Evolutionary conservation across 257 asterid species (phyloP).

Genomic region (Fraxinus americana): DNA sequence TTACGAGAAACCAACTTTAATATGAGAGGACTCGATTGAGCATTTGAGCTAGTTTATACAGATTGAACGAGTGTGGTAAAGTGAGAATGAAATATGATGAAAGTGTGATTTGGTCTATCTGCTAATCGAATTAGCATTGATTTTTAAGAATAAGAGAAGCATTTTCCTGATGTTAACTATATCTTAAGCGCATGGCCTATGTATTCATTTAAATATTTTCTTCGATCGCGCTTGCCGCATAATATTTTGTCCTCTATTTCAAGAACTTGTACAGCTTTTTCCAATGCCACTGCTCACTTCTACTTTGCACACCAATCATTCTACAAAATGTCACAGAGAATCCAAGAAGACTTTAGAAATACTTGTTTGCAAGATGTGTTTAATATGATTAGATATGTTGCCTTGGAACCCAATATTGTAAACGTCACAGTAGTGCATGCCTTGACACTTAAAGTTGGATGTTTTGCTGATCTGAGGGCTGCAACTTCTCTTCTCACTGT

Average conservation of each 20-base stretch:
- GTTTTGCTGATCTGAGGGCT: constrained; percentile 41
- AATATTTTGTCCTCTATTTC: constrained; percentile 5
- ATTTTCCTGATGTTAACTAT: too few relatives aligned
- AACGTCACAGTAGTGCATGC: constrained; percentile 49
- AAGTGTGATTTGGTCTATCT: too few relatives aligned
- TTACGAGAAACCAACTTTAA: too few relatives aligned
- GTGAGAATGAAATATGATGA: too few relatives aligned
- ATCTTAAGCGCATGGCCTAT: not conserved
- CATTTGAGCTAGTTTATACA: too few relatives aligned
- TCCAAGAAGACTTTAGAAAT: constrained; percentile 19
- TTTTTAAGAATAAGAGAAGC: too few relatives aligned
- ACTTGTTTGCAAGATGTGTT: constrained; percentile 36
- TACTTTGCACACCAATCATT: constrained; percentile 32
- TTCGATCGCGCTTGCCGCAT: not conserved
- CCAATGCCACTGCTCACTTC: not conserved
- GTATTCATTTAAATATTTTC: not conserved
- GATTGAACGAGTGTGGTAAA: too few relatives aligned
- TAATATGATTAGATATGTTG: constrained; percentile 37
- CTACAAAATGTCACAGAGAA: constrained; percentile 44
- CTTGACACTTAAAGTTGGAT: constrained; percentile 48
- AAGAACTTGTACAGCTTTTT: not conserved
- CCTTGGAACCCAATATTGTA: constrained; percentile 22
- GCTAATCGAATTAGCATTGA: too few relatives aligned
- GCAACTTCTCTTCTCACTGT: constrained; percentile 54
- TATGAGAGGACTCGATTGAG: too few relatives aligned